Conservation (phyloP, 805 yeast species). For the Starmerella lactis-condensi region DNA sequence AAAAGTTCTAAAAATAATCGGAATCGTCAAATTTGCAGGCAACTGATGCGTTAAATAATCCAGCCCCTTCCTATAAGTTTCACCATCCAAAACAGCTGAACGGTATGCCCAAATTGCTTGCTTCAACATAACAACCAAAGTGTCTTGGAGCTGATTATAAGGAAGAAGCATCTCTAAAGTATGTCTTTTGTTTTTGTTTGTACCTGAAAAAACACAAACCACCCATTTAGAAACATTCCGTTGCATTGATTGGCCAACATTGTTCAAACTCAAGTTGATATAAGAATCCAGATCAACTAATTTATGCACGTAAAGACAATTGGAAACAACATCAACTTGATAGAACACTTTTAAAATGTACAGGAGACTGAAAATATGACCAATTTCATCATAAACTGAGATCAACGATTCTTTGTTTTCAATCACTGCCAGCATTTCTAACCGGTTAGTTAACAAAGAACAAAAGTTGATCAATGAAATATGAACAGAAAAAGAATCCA, state of each 20-base stretch:
- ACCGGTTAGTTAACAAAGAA: too few relatives aligned
- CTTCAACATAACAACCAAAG: constrained; percentile 57
- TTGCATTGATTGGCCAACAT: neutral
- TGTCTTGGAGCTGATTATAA: constrained; percentile 39
- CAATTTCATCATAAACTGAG: neutral
- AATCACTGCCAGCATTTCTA: too few relatives aligned
- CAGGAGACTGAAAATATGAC: neutral
- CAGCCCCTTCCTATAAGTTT: constrained; percentile 52
- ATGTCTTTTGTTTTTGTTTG: constrained; percentile 31
- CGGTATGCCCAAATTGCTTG: constrained; percentile 50
- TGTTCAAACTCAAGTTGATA: neutral
- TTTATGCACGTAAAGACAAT: neutral
- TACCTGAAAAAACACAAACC: constrained; percentile 63
- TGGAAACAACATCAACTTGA: neutral
- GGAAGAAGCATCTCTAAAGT: constrained; percentile 54
- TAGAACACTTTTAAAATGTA: neutral
- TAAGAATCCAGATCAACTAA: neutral
- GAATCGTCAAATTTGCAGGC: constrained; percentile 37
- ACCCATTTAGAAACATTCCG: constrained; percentile 36
- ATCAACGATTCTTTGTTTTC: neutral
- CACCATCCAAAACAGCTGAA: constrained; percentile 36
- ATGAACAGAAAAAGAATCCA: too few relatives aligned
- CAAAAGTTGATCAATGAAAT: too few relatives aligned
- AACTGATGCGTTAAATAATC: constrained; percentile 77
- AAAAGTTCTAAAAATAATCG: constrained; percentile 34